Conservation (phyloP, 129 eudicot species). For the Tagetes erecta region DNA sequence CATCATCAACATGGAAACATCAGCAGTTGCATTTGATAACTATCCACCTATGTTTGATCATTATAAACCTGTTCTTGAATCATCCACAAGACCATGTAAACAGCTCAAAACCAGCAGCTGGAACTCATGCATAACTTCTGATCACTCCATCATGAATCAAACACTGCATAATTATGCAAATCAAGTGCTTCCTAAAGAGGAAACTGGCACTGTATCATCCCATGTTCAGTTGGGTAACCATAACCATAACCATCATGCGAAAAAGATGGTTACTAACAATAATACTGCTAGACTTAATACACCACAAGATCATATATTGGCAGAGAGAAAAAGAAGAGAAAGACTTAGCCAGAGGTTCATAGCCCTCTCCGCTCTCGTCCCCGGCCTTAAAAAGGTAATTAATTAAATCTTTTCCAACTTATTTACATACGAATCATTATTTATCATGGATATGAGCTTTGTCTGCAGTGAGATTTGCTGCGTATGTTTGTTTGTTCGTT, state of each 20-base stretch:
- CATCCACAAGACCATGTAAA: slow-evolving; percentile 48
- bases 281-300: slow-evolving; percentile 17
- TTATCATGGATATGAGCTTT: too few relatives aligned
- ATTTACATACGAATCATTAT: too few relatives aligned
- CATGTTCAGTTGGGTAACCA: slow-evolving; percentile 18
- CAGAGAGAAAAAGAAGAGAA: slow-evolving; percentile 58
- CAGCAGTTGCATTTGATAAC: slow-evolving; percentile 19
- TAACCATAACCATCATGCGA: slow-evolving; percentile 16
- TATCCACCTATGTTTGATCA: slow-evolving; percentile 22
- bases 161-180: slow-evolving; percentile 18
- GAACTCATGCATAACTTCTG: slow-evolving; percentile 33
- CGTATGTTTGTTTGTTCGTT: too few relatives aligned
- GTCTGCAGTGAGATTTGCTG: too few relatives aligned
- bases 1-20: slow-evolving; percentile 31
- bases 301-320: slow-evolving; percentile 48
- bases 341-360: slow-evolving; percentile 51
- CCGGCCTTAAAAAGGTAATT: slow-evolving; percentile 71
- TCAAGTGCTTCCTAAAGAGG: slow-evolving; percentile 56
- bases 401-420: too few relatives aligned
- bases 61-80: slow-evolving; percentile 29
- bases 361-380: slow-evolving; percentile 58
- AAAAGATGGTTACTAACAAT: background rate
- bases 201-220: slow-evolving; percentile 32
- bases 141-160: slow-evolving; percentile 30
- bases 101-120: slow-evolving; percentile 46